Evolutionary conservation across 2,329 filamentous ascomycete species (phyloP), one percentile per base, ranked within the genome.

Genomic region (Epichloe glyceriae): DNA sequence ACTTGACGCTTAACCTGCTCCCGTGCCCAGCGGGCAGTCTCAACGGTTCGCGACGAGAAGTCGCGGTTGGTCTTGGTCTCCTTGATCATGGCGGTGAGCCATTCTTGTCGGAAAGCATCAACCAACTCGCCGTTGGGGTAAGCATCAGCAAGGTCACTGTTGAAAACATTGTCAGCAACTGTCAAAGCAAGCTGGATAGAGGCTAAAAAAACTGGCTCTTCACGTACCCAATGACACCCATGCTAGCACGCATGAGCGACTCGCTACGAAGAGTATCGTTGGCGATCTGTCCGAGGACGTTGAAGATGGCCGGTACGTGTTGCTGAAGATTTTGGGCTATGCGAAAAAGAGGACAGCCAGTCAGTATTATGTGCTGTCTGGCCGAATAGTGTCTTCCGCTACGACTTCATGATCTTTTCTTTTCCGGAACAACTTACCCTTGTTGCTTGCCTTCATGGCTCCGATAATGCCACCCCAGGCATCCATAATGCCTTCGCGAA

Each of bases 401-500:
- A 30, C 26, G 26, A 10, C 10, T 30, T 30, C 8, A 11, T 11
- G 1, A 30, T 30, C 26, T 11, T 30, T 11, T 30, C 26, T 30
- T 30, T 30, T 30, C 26, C 3, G 15, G 34, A 20, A 19, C 11
- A n/a, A 71, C 81, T 67, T 69, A 86, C 84, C 82, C 74, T 91
- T 91, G 62, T 73, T 74, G 62, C 84, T 87, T 48, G 77, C 71
- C 74, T 93, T 95, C 85, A 97, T 89, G 49, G 93, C 89, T 66
- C 91, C 83, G 64, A 98, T 89, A 58, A 95, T 93, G 58, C 93
- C 93, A 61, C 90, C 89, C 90, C 94, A 98, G 35, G 93, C 93
- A 75, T 98, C 93, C 85, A 97, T 95, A 58, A 98, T 97, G 59
- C 91, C 93, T 66, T 98, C 94, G 50, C 93, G 85, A 46, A 98